Evolutionary conservation across 352 stramenopile genomes (phyloP), one percentile per base, ranked within the genome.

Genomic region (Globisporangium sylvaticum): DNA sequence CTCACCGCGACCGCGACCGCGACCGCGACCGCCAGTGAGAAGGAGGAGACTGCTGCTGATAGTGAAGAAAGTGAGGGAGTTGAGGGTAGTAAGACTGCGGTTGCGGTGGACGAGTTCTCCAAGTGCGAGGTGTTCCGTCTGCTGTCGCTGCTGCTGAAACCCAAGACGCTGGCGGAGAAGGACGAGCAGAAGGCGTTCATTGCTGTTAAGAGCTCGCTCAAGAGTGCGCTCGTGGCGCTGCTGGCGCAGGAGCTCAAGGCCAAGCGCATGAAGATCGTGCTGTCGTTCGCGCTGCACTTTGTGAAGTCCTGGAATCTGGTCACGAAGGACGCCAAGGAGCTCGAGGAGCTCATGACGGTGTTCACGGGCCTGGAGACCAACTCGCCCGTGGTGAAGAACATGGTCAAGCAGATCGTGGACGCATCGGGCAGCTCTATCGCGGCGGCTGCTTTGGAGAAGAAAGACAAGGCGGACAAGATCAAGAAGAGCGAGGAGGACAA

Each of bases 221-320:
- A 80, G 59, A 72, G 56, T 27, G 79, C 84, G 39, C 60, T 90
- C 22, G 55, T 91, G 34, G 66, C 67, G 34, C 64, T 87, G 73
- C 50, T 93, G 71, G 52, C 67, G 31, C 48, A 37, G 34, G 74
- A 88, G 50, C 70, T 87, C 52, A 90, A 90, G 68, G 67, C 85
- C n/a, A 95, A 93, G 78, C 83, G 82, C 15, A 69, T 95, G 63
- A 93, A 92, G 76, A 63, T 84, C 24, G 81, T 87, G 22, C 65
- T 92, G 50, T 76, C 76, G 67, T 93, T 81, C 65, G 78, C 78
- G 42, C 66, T 91, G 57, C 82, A 91, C 60, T 64, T 95, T 6
- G 78, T 92, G 52, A 88, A 90, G 68, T 76, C 79, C 37, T 90
- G 84, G 75, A 61, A 73, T 24, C 68, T 78, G 44, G 29, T 81